Conservation (phyloP, 345 rosid genomes). For the Pseudoturritis turrita region DNA sequence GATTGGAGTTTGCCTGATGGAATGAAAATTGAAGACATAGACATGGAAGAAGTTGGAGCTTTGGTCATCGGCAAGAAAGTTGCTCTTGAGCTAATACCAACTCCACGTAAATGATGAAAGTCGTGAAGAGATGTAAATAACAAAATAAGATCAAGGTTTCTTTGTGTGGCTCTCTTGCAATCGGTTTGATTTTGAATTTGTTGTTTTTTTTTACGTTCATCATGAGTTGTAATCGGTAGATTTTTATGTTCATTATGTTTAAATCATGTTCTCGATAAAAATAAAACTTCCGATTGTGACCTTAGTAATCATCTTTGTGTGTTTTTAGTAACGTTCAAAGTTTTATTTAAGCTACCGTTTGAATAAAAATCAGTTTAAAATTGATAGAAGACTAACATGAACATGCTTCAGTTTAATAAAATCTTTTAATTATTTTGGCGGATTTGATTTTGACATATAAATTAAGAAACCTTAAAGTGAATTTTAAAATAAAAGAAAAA, state of each 20-base stretch:
- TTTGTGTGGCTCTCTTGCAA: not conserved
- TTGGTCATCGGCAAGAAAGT: slow-evolving; percentile 13
- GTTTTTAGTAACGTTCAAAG: no score
- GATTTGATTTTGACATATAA: no score
- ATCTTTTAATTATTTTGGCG: no score
- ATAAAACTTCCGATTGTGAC: not conserved
- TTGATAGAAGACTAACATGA: no score
- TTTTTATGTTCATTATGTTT: not conserved
- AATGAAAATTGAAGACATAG: slow-evolving; percentile 22
- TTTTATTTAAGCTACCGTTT: no score
- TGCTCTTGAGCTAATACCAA: slow-evolving; percentile 24
- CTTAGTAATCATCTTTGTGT: not conserved
- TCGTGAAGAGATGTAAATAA: not conserved
- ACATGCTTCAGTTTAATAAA: no score
- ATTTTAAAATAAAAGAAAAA: no score
- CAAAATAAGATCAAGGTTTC: not conserved
- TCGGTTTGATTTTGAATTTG: not conserved
- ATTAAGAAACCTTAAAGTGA: no score
- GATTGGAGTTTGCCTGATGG: slow-evolving; percentile 42
- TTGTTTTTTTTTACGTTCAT: not conserved
- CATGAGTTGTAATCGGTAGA: not conserved
- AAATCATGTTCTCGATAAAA: not conserved
- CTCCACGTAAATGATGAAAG: slow-evolving; percentile 9
- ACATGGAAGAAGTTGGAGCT: slow-evolving; percentile 37
- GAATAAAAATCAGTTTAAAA: no score